Percentiles rank a stretch among this genome's conserved stretches.
Conservation (phyloP, 2,329 filamentous ascomycete genomes). For the Cercospora zeae-maydis region DNA sequence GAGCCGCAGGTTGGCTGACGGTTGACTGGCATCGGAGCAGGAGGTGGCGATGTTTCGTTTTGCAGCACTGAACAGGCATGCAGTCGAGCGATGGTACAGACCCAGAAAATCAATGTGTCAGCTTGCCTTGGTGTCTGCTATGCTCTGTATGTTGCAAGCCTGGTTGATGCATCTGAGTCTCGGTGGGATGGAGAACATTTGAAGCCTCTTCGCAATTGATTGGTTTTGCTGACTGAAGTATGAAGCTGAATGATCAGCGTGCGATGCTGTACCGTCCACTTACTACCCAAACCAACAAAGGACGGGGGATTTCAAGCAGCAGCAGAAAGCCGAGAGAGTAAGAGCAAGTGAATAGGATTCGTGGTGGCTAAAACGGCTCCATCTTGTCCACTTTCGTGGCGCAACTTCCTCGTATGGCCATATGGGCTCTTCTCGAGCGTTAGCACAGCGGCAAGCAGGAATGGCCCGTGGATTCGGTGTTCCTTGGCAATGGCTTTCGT, state of each 20-base stretch:
- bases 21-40: not conserved
- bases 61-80: not conserved
- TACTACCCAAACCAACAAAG: not conserved
- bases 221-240: too few relatives aligned
- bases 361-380: not conserved
- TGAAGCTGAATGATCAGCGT: too few relatives aligned
- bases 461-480: not conserved
- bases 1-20: not conserved
- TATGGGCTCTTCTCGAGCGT: not conserved
- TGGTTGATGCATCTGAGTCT: not conserved
- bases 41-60: not conserved
- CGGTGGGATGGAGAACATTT: not conserved
- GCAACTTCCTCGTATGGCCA: constrained; percentile 14
- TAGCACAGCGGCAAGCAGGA: not conserved
- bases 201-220: not conserved
- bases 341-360: not conserved
- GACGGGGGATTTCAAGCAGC: not conserved
- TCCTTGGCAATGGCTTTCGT: not conserved
- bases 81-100: not conserved
- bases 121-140: not conserved
- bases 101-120: not conserved
- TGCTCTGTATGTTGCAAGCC: too few relatives aligned
- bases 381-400: constrained; percentile 13
- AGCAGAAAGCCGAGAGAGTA: not conserved
- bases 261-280: too few relatives aligned